Base-by-base conservation (phyloP, 768 basidiomycete species). In the Podaxis sp. region DNA sequence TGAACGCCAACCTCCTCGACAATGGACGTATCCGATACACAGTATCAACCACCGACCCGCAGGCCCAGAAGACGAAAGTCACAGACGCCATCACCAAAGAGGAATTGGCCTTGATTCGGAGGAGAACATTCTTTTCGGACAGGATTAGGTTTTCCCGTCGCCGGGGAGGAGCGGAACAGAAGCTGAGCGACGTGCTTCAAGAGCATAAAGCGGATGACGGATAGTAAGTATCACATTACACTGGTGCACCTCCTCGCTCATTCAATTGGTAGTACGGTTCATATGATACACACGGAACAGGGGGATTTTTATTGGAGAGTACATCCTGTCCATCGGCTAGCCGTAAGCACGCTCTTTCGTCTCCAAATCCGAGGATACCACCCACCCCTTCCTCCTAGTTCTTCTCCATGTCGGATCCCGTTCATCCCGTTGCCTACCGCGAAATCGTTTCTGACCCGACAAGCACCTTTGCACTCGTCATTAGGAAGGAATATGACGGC, bases 121-220 rank as follows among this genome's bases (percentile, higher is more conserved):
- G 54, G 40, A 59, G 66, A 22, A 60, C 62, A 2, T 52, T 73
- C 3, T 48, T 68, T 0, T 49, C 72, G 2, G 70, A 74, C 54
- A 71, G 64, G 3, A 66, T 74, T 13, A 68, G 61, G 17, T 72
- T 74, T 59, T 38, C 65, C 11, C 54, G 68, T 22, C 67, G 64
- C 2, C 59, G 63, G 53, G 64, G 49, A 9, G 73, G 70, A 1
- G 65, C 67, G 54, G 39, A 61, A 2, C 2, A 71, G 2, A 70
- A 70, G 58, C n/a, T 70, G 40, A 62, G 65, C 39, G 68, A 71
- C 15, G 71, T 71, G 68, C 60, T 74, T n/a, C 57, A 40, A 22
- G 52, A 56, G 8, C 57, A 59, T 1, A 61, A 65, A n/a, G 6
- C 59, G 5, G 30, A 59, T 12, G 67, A 68, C 30, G 68, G 69